These are phyloP conservation scores for Setaria viridis DNA, from an alignment of 202 grass and related monocot genomes.

Conservation along the genomic window DNA sequence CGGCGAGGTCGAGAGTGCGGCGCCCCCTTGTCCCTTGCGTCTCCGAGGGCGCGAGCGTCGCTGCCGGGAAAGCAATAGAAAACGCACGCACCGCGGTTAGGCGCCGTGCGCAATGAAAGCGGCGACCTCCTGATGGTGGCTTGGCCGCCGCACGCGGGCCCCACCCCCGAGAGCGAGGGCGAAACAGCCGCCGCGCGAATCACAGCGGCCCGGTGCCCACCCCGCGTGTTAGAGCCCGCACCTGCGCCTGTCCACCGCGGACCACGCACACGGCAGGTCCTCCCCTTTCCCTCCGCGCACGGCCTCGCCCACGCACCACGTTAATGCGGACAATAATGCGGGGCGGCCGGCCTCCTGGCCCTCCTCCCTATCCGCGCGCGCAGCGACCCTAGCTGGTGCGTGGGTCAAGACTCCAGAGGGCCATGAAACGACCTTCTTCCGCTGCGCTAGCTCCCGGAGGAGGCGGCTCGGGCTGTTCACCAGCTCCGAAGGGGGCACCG, in stretches of 20 bases:
- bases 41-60: not conserved
- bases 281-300: not conserved
- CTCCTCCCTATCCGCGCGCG: no score
- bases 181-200: slow-evolving; percentile 59
- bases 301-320: slow-evolving; percentile 1
- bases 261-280: slow-evolving; percentile 21
- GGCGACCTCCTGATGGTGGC: slow-evolving; percentile 35
- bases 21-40: no score
- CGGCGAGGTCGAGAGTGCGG: no score
- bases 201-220: slow-evolving; percentile 33
- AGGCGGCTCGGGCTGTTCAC: slow-evolving; percentile 87
- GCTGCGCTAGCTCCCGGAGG: slow-evolving; percentile 88
- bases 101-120: slow-evolving; percentile 42
- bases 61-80: slow-evolving; percentile 38
- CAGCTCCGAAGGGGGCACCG: slow-evolving; percentile 43
- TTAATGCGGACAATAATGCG: no score
- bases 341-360: no score
- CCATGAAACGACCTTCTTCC: slow-evolving; percentile 63
- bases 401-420: no score
- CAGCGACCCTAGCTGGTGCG: not conserved
- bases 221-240: slow-evolving; percentile 17
- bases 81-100: not conserved
- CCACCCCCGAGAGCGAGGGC: slow-evolving; percentile 32
- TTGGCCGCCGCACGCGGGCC: not conserved
- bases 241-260: slow-evolving; percentile 39